Base-by-base conservation (phyloP, 805 yeast species). In the Hemisphaericaspora nanyangensis region DNA sequence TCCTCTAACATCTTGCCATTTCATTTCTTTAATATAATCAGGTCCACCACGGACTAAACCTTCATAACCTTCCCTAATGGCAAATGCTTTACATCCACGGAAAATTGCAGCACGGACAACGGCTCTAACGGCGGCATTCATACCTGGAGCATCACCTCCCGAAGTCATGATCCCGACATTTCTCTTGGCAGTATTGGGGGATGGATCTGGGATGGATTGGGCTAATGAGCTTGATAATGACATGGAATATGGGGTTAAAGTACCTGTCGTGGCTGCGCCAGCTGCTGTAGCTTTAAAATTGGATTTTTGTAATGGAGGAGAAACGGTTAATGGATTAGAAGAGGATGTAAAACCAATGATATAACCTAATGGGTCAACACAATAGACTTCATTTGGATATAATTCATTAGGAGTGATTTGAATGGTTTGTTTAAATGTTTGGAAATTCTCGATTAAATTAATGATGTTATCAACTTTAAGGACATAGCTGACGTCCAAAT, bases 121-220 rank as follows among this genome's bases (percentile, higher is more conserved):
- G 0, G 98, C 95, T 47, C 99, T 76, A 6, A 93, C 99, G 19
- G 82, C 86, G 4, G 97, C 91, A 63, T 89, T 88, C 99, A 93
- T 93, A 54, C 99, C 99, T 22, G 95, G 99, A 38, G 98, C 85
- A 60, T 93, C 99, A 64, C 99, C 99, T 52, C 99, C 99, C 1
- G 96, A 87, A 5, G 98, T 93, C 91, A 93, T 89, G 36, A 93
- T 93, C 4, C 95, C 99, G 47, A 93, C 86, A 50, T 80, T 78
- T 62, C 79, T 67, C 52, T 64, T 50, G n/a, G 34, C 31, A 20
- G 28, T 31, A 8, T 10, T 10, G 15, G 10, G 8, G 13, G 8
- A 17, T 5, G n/a, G 22, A 6, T 37, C 40, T 4, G 30, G 20
- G 55, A 29, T 39, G 47, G 32, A 51, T 50, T n/a, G 70, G 65